phyloP scores from a whole-genome alignment of 2,329 filamentous ascomycete species.

The Penicillium sp. region DNA sequence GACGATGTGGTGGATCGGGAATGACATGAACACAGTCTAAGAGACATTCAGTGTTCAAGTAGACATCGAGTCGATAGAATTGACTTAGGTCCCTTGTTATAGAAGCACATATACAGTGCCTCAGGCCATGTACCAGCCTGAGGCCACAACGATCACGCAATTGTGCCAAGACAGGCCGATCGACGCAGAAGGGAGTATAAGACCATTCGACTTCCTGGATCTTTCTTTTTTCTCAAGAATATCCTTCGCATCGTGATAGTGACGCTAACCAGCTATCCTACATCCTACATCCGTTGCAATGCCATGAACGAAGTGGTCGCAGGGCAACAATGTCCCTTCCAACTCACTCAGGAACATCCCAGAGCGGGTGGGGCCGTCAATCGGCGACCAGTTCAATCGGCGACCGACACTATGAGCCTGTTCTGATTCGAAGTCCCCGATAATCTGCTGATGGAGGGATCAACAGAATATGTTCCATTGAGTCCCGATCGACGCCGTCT shows the following conservation, averaged over 20 bases:
- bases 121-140: conserved; percentile 1
- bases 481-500: conserved; percentile 1
- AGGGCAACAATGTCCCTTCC: background rate
- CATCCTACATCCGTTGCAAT: background rate
- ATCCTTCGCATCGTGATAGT: background rate
- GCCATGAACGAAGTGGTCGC: background rate
- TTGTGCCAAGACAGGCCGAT: conserved; percentile 29
- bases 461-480: background rate
- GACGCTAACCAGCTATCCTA: background rate
- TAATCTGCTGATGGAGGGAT: background rate
- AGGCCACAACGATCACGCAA: conserved; percentile 28
- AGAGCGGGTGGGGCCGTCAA: conserved; percentile 21
- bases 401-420: background rate
- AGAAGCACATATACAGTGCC: background rate
- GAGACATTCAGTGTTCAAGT: background rate
- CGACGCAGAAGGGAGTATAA: conserved; percentile 27
- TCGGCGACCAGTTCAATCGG: background rate
- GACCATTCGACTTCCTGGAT: conserved; percentile 19
- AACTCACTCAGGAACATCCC: conserved; percentile 5
- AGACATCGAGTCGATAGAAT: background rate
- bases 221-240: conserved; percentile 1
- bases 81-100: background rate
- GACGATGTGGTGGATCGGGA: background rate
- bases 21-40: background rate
- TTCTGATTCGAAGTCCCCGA: background rate